These are phyloP conservation scores for Aquilaria yunnanensis DNA, from an alignment of 345 rosid species.

Conservation along the genomic window DNA sequence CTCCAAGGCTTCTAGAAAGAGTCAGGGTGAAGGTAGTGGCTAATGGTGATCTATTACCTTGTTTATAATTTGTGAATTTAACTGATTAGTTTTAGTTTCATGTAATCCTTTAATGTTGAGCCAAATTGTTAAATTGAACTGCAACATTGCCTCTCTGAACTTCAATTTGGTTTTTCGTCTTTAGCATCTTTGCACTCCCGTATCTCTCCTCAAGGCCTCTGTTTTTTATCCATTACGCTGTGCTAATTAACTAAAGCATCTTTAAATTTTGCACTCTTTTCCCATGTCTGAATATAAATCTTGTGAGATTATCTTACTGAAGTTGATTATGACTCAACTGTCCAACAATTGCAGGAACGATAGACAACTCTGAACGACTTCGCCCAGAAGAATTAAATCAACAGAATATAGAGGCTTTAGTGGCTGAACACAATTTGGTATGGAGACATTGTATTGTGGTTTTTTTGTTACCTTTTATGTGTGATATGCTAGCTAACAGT, in stretches of 20 bases:
- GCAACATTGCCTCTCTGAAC: no score
- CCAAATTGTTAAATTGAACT: no score
- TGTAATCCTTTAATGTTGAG: not conserved
- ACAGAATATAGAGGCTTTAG: constrained; percentile 95
- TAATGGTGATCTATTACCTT: constrained; percentile 3
- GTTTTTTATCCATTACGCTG: not conserved
- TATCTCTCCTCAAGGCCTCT: not conserved
- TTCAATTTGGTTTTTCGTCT: not conserved
- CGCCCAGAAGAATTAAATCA: constrained; percentile 98
- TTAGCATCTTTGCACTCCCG: not conserved
- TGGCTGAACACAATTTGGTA: constrained; percentile 98
- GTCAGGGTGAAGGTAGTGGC: constrained; percentile 44
- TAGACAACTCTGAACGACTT: constrained; percentile 83
- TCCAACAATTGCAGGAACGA: constrained; percentile 41
- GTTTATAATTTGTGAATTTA: not conserved
- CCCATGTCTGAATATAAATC: not conserved
- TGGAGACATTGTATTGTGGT: constrained; percentile 2
- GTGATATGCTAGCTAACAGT: constrained; percentile 2
- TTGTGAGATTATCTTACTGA: not conserved
- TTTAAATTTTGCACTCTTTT: not conserved
- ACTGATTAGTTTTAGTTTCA: not conserved
- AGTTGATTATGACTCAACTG: constrained; percentile 5
- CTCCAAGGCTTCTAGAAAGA: constrained; percentile 76
- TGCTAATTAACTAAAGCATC: not conserved
- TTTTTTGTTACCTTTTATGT: not conserved